Base-by-base conservation (phyloP, 2,329 filamentous ascomycete genomes). In the Pestalotiopsis sp. region DNA sequence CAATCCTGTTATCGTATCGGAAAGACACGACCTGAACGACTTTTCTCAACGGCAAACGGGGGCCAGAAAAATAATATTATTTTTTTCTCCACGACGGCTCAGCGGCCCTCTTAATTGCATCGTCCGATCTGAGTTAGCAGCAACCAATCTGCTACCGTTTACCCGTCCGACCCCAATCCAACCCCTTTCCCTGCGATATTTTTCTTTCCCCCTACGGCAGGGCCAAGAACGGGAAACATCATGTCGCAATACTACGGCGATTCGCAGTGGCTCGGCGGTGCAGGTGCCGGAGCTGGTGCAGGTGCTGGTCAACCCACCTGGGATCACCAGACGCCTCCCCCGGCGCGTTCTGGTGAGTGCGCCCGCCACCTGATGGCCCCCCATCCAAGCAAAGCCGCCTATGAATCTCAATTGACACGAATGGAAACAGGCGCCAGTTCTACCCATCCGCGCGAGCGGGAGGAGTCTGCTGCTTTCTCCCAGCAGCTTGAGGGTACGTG, bases 401-500 rank as follows among this genome's bases (percentile, higher is more conserved):
- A 20, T 31, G 49, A 14, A 65, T 62, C 41, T 72, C 75, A 72
- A 71, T 80, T 76, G 71, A 77, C 68, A n/a, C 36, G 31, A 64
- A 52, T 11, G 11, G 57, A n/a, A 38, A 64, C 58, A 93, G 92
- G 92, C 81, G 89, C 92, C 71, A 94, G 88, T 81, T 94, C 92
- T 68, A 91, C 92, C 64, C 89, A 90, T 72, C 88, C 90, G 67
- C 89, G 90, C 75, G 93, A 95, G 67, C 89, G 90, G 75, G 93
- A 95, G 73, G 93, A 97, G 70, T 87, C 88, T 69, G 84, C 86
- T 77, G 94, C 94, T 69, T 97, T 97, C 80, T 90, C 90, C 74
- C 91, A 92, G 79, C 94, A 97, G 82, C 92, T 97, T 81, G 94
- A 97, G 84, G 93, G 93, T 96, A 91, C 80, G 92, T 89, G 65